Evolutionary conservation across 2,329 filamentous ascomycete genomes (phyloP).

Genomic region (Fusarium chuoi): DNA sequence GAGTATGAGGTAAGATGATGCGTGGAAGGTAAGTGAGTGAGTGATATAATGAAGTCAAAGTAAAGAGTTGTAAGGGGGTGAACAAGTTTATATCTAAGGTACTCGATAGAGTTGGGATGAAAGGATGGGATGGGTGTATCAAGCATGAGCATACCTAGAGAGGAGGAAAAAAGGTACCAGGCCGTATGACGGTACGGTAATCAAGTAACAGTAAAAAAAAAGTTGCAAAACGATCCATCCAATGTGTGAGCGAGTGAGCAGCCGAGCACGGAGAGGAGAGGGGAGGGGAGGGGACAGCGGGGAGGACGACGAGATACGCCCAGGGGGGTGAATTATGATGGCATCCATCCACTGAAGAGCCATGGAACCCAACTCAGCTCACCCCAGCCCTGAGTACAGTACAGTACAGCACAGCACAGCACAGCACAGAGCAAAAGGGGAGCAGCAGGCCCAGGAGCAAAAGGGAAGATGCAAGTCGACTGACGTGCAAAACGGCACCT

Average conservation of each 20-base stretch:
- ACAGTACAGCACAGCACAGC: not conserved
- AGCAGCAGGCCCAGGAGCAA: not conserved
- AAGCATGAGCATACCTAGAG: not conserved
- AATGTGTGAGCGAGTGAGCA: not conserved
- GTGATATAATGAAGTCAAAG: not conserved
- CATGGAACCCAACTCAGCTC: not conserved
- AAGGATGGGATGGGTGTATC: not conserved
- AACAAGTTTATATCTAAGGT: not conserved
- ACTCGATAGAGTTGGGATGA: not conserved
- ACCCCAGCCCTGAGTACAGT: not conserved
- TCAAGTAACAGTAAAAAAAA: not conserved
- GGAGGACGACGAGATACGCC: not conserved
- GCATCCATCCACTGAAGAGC: not conserved
- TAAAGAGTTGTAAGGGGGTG: not conserved
- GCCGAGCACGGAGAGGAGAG: not conserved
- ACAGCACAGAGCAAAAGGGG: not conserved
- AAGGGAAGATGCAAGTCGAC: not conserved
- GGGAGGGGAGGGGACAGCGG: not conserved
- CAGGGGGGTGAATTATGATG: not conserved
- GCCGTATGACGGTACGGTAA: not conserved
- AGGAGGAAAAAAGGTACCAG: not conserved
- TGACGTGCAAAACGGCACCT: not conserved
- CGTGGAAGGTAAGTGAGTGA: not conserved
- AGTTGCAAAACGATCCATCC: not conserved
- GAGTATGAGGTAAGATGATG: not conserved